Evolutionary conservation across 2,329 filamentous ascomycete genomes (phyloP), one percentile per base, ranked within the genome.

Genomic region (Raffaelea albimanens): DNA sequence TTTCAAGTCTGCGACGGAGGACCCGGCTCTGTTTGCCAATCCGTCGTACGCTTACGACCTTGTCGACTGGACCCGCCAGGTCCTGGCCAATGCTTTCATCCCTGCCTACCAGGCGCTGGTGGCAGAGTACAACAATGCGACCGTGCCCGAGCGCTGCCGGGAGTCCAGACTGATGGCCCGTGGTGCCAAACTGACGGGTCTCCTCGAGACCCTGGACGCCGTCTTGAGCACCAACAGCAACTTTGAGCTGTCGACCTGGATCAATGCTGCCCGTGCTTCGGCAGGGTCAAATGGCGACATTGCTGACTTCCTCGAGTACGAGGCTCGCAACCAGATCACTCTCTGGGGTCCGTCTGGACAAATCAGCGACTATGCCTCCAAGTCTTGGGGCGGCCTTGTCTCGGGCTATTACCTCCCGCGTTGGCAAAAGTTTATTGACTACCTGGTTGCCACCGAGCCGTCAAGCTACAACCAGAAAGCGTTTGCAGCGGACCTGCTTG

Each of bases 291-390:
- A 23, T 16, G 29, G n/a, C 10, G 53, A 52, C 7, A 39, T 50
- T 1, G 54, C 63, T 19, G 56, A 63, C 19, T 69, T 67, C 52
- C 64, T 68, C 39, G 64, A 67, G 47, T 71, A 69, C 56, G 64
- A 72, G 41, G 71, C 71, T 7, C 61, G 68, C 13, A 74, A 74
- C 43, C 71, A 75, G 50, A 60, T 75, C 48, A 75, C 72, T 5
- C 61, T 71, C 11, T 75, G 71, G 72, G 71, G 70, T 0, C 70
- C 70, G 0, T 56, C 54, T 1, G 69, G 68, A 14, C 59, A 75
- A 54, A 70, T 75, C 38, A 64, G 56, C 33, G 72, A 75, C 56
- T 76, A 75, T 50, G 70, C 71, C 3, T 67, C 64, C 4, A 73
- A 73, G 57, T 59, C 60, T 20, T 76, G 71, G 72, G 63, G 60